These are phyloP conservation scores for Botrytis fragariae DNA, from an alignment of 2,329 filamentous ascomycete species.

Conservation along the genomic window DNA sequence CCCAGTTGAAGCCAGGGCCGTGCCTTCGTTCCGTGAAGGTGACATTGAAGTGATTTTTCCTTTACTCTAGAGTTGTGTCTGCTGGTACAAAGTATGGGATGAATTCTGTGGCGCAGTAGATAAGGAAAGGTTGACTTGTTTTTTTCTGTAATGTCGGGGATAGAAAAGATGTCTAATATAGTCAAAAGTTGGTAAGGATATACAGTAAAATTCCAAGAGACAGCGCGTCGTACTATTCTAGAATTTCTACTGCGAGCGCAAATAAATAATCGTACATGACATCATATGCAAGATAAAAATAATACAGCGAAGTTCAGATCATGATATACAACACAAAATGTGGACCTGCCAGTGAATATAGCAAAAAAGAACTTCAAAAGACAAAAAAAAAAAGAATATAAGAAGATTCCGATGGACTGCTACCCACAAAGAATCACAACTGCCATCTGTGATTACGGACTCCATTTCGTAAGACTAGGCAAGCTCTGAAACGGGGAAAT, in stretches of 20 bases:
- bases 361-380: fast-evolving
- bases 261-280: no score
- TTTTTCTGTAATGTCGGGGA: neutral
- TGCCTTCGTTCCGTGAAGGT: neutral
- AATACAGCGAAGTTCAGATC: no score
- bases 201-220: neutral
- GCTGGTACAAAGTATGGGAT: neutral
- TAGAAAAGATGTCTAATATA: neutral
- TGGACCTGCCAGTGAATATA: neutral
- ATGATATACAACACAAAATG: neutral
- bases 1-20: neutral
- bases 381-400: neutral
- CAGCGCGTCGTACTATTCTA: neutral
- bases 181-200: neutral
- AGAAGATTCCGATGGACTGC: neutral
- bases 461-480: neutral
- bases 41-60: neutral
- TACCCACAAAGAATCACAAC: neutral
- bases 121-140: no score
- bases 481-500: neutral
- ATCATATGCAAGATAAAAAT: neutral
- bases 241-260: neutral
- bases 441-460: neutral
- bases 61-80: neutral
- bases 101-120: neutral